A percentile compares a stretch with the other conserved stretches of the same genome.
Evolutionary conservation across 345 rosid genomes (phyloP).

Genomic region (Brassica napus): DNA sequence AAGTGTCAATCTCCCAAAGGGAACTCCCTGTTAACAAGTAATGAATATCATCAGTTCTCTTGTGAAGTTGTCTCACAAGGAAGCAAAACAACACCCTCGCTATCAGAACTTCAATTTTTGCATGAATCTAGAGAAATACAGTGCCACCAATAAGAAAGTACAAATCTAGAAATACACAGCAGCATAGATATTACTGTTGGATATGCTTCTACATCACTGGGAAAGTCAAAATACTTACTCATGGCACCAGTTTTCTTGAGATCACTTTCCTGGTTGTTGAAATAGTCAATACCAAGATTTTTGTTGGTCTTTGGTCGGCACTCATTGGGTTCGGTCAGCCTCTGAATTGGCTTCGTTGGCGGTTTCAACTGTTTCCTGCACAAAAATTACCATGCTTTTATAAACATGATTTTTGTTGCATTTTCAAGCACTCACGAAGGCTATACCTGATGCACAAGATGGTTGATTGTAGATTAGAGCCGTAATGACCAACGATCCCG

Average conservation of each 20-base stretch:
- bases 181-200: not conserved
- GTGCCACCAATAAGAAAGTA: not conserved
- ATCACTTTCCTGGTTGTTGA: slow-evolving; percentile 58
- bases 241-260: slow-evolving; percentile 75
- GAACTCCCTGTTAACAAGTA: slow-evolving; percentile 69
- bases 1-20: slow-evolving; percentile 86
- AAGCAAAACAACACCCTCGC: not conserved
- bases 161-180: not conserved
- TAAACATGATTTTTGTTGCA: not conserved
- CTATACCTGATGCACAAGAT: slow-evolving; percentile 81
- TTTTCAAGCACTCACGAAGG: slow-evolving; percentile 12
- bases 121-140: not conserved
- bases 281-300: slow-evolving; percentile 66
- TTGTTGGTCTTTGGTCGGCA: slow-evolving; percentile 34
- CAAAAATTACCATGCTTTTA: slow-evolving; percentile 3
- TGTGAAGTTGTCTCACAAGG: not conserved
- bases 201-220: not conserved
- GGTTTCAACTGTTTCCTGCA: slow-evolving; percentile 55
- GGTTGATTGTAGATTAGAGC: slow-evolving; percentile 89
- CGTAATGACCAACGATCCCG: slow-evolving; percentile 75
- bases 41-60: not conserved
- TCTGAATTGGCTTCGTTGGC: slow-evolving; percentile 37
- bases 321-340: slow-evolving; percentile 40
- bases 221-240: slow-evolving; percentile 48
- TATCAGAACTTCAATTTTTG: not conserved